phyloP scores from a whole-genome alignment of 2,329 filamentous ascomycete genomes.

The Arthrobotrys conoides region DNA sequence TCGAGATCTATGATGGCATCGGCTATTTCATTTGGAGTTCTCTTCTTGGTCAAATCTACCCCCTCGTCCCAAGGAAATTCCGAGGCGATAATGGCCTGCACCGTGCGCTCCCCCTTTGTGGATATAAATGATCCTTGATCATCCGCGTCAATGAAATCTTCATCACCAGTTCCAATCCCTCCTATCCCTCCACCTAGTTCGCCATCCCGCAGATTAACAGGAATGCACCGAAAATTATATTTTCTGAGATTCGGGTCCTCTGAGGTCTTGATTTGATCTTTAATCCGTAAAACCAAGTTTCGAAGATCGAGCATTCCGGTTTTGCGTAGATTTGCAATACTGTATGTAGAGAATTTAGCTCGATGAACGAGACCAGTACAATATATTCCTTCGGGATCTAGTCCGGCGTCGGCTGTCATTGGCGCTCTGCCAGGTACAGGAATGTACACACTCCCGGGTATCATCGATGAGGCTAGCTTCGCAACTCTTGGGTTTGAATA shows the following conservation, averaged over 20 bases:
- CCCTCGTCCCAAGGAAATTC: background rate
- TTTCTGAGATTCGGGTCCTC: background rate
- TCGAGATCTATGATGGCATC: background rate
- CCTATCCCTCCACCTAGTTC: too few species aligned
- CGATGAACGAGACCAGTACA: background rate
- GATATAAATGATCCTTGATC: too few species aligned
- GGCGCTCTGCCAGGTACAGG: background rate
- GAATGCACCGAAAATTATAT: background rate
- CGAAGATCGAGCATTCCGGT: background rate
- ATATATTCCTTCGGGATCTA: background rate
- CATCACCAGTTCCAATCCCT: too few species aligned
- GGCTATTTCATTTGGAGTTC: background rate
- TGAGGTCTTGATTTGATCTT: background rate
- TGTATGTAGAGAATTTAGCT: background rate
- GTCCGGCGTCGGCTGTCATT: too few species aligned
- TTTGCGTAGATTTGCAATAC: background rate
- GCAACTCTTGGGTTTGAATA: background rate
- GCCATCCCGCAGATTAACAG: background rate
- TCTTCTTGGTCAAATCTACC: background rate
- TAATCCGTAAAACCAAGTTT: background rate
- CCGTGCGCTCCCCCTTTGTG: background rate
- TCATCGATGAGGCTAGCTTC: background rate
- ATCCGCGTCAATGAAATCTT: too few species aligned
- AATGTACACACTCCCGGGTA: background rate
- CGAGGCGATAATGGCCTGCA: background rate